Evolutionary conservation across 1,284 basidiomycete species (phyloP), one percentile per base, ranked within the genome.

Genomic region (Ceratobasidium sp.): DNA sequence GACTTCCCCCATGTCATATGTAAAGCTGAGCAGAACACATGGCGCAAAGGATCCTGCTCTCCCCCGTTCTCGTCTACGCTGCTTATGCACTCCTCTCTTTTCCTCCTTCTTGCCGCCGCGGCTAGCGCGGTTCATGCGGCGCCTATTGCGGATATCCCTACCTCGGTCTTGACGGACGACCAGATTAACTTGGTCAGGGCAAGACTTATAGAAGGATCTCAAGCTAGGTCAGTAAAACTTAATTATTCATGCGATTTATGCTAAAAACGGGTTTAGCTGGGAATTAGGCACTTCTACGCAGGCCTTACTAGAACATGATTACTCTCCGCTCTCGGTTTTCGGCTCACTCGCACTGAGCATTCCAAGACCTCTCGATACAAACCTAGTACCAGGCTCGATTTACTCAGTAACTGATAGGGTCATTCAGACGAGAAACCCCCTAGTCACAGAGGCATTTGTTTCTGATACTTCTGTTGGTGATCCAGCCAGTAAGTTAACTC

Each of bases 271-370:
- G 32, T 13, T 18, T 59, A 70, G 67, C 32, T 70, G 67, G 67
- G 67, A 70, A 26, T 32, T 70, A 49, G 67, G 67, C 7, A 59
- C 55, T 18, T 59, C 55, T 11, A 59, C 67, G 3, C 67, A 70
- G 30, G 55, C 75, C 5, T 46, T 76, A 14, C 32, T 76, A 6
- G 75, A 76, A 57, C 26, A 69, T 32, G 74, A 76, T 67, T 72
- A 71, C 38, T 18, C 69, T 21, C 21, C 58, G 3, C 32, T 73
- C 21, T 72, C 73, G 18, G 66, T 75, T 46, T 76, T 66, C 43
- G 54, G 57, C 18, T 58, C 74, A 2, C 52, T 61, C 9, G 46
- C 52, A 14, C 66, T 73, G 26, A 26, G 3, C 32, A 50, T 73
- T 6, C 75, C 72, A 41, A 70, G 61, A 21, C 75, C 71, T 32